Evolutionary conservation across 1,139 yeast genomes (phyloP), one percentile per base, ranked within the genome.

Genomic region (Groenewaldozyma auringiensis): DNA sequence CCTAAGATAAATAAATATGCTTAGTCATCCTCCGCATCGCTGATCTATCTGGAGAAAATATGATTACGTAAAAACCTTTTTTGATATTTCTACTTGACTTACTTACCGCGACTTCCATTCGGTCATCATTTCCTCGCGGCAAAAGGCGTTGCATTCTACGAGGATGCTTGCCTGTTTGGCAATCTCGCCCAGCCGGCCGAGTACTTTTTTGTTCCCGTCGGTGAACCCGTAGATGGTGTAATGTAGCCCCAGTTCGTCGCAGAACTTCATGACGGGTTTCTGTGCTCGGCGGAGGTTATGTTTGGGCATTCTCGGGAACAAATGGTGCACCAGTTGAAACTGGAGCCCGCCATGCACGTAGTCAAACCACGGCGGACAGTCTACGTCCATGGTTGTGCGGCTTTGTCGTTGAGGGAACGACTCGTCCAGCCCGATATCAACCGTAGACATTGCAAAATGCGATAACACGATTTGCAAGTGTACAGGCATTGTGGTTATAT

Each of bases 351-450:
- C 96, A 58, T 87, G 96, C 57, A 87, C 72, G 58, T 79, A 87
- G 63, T 87, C 96, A 43, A 87, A 70, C 95, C 96, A 87, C 51
- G 78, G 80, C 1, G 96, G 96, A 66, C 96, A 87, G 58, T 83
- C 94, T 16, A 87, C 95, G 61, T 87, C 96, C 96, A 87, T 88
- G 3, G 95, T 87, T 1, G 96, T 87, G 56, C 96, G 73, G 16
- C 87, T 60, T 63, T 87, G 96, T 55, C 92, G 75, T 53, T 83
- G 81, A 0, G 83, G 78, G 61, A 87, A 88, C n/a, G 86, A 74
- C 62, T 87, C 96, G 43, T 82, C 76, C 4, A 78, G 75, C 0
- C 96, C 96, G 33, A 87, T 67, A 57, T 86, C 94, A 3, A 92
- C 73, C 0, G 96, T 87, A 1, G 95, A 83, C 95, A 87, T 88